A percentile compares a stretch with the other conserved stretches of the same genome.
Conservation (phyloP, 345 rosid genomes). For the Cochlearia excelsa region DNA sequence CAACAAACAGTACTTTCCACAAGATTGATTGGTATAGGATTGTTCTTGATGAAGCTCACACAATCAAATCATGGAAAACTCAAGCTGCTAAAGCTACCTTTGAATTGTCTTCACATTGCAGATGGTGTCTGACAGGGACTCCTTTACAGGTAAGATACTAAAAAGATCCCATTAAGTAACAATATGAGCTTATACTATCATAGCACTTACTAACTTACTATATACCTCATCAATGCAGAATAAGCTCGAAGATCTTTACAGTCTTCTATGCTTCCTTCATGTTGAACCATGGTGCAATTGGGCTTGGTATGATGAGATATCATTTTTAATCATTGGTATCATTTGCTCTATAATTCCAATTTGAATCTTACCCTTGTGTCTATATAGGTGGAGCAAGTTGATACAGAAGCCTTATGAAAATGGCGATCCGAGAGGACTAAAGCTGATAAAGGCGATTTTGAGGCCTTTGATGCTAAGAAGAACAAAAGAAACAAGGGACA, state of each 20-base stretch:
- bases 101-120: slow-evolving; percentile 49
- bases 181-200: neutral
- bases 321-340: neutral
- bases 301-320: slow-evolving; percentile 47
- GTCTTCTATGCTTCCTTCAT: slow-evolving; percentile 65
- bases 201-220: slow-evolving; percentile 15
- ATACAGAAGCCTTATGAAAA: slow-evolving; percentile 65
- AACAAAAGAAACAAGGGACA: slow-evolving; percentile 65
- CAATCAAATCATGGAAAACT: slow-evolving; percentile 56
- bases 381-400: slow-evolving; percentile 57
- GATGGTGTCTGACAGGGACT: slow-evolving; percentile 79
- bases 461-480: slow-evolving; percentile 69
- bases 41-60: slow-evolving; percentile 73
- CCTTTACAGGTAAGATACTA: slow-evolving; percentile 53
- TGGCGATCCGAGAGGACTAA: slow-evolving; percentile 62
- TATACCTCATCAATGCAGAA: slow-evolving; percentile 41
- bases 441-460: slow-evolving; percentile 56
- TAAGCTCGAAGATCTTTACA: slow-evolving; percentile 63
- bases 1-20: slow-evolving; percentile 48
- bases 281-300: slow-evolving; percentile 80
- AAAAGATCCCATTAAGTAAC: neutral
- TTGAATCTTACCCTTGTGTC: slow-evolving; percentile 2
- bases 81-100: slow-evolving; percentile 53
- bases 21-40: slow-evolving; percentile 61
- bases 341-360: neutral